phyloP scores from a whole-genome alignment of 768 basidiomycete genomes.

The Glaciozyma martinii region DNA sequence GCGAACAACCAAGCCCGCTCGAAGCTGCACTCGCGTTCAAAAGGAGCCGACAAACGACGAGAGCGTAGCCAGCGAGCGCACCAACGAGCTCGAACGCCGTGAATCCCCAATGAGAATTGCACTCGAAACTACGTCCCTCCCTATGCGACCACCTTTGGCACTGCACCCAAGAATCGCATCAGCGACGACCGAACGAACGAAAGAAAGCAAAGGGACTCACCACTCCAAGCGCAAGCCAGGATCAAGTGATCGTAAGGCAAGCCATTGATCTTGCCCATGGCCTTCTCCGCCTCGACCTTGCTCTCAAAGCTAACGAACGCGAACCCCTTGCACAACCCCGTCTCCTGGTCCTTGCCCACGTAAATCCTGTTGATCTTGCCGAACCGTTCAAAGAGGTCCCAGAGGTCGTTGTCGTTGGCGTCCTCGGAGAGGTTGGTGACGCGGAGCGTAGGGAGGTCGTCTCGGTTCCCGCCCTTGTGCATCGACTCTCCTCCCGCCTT shows the following conservation, averaged over 20 bases:
- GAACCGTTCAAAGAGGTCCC: constrained; percentile 79
- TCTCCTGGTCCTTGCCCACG: constrained; percentile 88
- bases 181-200: not conserved
- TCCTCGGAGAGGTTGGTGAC: constrained; percentile 96
- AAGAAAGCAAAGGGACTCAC: not conserved
- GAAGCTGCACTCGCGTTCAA: too few species aligned
- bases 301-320: constrained; percentile 96
- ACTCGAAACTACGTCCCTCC: not conserved
- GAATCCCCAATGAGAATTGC: too few species aligned
- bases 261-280: constrained; percentile 59
- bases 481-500: constrained; percentile 67
- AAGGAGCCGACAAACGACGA: too few species aligned
- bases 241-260: constrained; percentile 37
- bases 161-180: not conserved
- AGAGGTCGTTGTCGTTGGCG: constrained; percentile 84
- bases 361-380: constrained; percentile 63
- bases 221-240: constrained; percentile 13
- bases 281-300: constrained; percentile 64
- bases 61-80: too few species aligned
- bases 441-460: constrained; percentile 90
- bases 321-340: constrained; percentile 89
- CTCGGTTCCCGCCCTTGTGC: constrained; percentile 55
- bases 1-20: too few species aligned
- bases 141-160: not conserved
- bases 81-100: too few species aligned